phyloP scores from a whole-genome alignment of 129 eudicot genomes.

The Scalesia atractyloides region DNA sequence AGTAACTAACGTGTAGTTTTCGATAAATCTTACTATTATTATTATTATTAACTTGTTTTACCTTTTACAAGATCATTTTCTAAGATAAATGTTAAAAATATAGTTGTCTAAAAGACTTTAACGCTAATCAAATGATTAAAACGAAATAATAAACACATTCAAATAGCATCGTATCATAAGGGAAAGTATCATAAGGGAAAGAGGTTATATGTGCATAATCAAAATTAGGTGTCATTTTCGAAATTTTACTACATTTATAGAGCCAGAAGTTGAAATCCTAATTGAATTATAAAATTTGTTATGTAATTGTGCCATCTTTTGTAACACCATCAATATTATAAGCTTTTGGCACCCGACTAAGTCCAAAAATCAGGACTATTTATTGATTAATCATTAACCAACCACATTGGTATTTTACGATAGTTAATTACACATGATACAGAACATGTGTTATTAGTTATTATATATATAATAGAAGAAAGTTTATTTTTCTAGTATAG shows the following conservation, averaged over 20 bases:
- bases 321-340: slow-evolving; percentile 16
- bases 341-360: slow-evolving; percentile 26
- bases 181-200: no score
- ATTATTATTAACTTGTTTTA: no score
- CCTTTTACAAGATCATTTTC: background rate
- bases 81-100: background rate
- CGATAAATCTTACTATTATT: no score
- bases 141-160: background rate
- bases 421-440: background rate
- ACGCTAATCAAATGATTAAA: no score
- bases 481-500: no score
- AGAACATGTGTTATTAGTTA: slow-evolving; percentile 19
- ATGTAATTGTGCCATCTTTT: slow-evolving; percentile 23
- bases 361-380: slow-evolving; percentile 24
- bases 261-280: background rate
- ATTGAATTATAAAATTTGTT: background rate
- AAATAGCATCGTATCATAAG: background rate
- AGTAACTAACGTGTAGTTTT: background rate
- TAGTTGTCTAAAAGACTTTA: no score
- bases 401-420: background rate
- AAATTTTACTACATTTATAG: background rate
- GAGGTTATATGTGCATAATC: background rate
- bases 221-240: background rate
- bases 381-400: slow-evolving; percentile 15
- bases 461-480: background rate